These are phyloP conservation scores for Rubroboletus pulcherrimus DNA, from an alignment of 768 basidiomycete genomes.

Conservation along the genomic window DNA sequence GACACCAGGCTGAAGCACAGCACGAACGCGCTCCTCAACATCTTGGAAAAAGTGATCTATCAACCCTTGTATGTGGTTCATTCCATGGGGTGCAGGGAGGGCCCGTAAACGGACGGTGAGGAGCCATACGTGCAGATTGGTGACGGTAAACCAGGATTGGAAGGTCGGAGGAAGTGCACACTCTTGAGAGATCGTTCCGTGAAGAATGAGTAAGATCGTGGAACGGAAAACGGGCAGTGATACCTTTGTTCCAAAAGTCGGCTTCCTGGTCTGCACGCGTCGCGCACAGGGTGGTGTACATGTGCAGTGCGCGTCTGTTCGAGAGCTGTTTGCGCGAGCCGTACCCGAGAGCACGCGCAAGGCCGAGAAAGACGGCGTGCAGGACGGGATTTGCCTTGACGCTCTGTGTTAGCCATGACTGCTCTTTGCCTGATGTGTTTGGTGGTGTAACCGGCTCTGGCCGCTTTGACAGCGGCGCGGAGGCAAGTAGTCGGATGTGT, in stretches of 20 bases:
- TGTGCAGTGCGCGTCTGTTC: constrained; percentile 50
- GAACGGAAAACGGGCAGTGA: constrained; percentile 6
- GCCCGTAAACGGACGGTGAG: constrained; percentile 85
- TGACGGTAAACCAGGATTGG: constrained; percentile 95
- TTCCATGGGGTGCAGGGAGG: constrained; percentile 64
- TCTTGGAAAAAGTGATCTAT: constrained; percentile 96
- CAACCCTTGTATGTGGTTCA: constrained; percentile 71
- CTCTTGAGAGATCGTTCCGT: constrained; percentile 39
- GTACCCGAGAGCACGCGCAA: constrained; percentile 56
- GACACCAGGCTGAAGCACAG: constrained; percentile 62
- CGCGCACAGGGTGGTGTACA: constrained; percentile 59
- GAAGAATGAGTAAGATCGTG: background rate
- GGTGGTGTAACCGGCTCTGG: constrained; percentile 2
- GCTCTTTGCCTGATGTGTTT: constrained; percentile 16
- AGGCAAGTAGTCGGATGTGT: constrained; percentile 10
- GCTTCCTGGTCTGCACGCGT: constrained; percentile 54
- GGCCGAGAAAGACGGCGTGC: constrained; percentile 41
- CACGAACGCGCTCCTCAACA: constrained; percentile 84
- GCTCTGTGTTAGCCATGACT: constrained; percentile 54
- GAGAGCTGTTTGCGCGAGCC: constrained; percentile 58
- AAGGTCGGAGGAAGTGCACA: constrained; percentile 88
- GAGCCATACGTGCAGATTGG: constrained; percentile 90
- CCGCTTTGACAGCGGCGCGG: constrained; percentile 6
- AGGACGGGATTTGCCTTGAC: constrained; percentile 49
- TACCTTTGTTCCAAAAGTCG: constrained; percentile 65